Base-by-base conservation (phyloP, 2,329 filamentous ascomycete species). In the Chalaropsis ovoidea region DNA sequence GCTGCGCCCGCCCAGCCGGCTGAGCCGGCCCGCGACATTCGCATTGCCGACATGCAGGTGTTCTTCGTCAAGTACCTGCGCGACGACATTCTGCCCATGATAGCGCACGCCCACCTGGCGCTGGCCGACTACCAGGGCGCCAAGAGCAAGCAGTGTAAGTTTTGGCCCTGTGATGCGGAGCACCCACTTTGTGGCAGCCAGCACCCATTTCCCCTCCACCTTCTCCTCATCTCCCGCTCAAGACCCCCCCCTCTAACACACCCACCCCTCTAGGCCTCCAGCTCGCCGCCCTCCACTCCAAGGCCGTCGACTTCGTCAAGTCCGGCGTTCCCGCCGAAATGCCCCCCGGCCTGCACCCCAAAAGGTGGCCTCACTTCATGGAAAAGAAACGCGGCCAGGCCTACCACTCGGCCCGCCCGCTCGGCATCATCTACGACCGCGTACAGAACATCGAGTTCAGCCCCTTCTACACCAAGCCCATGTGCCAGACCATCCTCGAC, bases 21-120 rank as follows among this genome's bases (percentile, higher is more conserved):
- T 6, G 75, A 82, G 5, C 77, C 82, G 0, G 17, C 19, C 10
- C 31, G n/a, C 13, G 80, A 85, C 3, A 89, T 96, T 13, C 83
- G 82, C 0, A 82, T 89, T 0, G 77, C 84, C 4, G 88, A 96
- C 68, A 82, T 97, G 58, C 86, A 84, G 35, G 81, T 85, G 0
- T 97, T 97, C 75, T 97, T 96, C 71, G 88, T 96, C 39, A 83
- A 83, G 2, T 96, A 95, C 71, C 92, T 97, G 83, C 94, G 95
- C 76, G 92, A 95, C 69, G 89, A 97, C 71, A 83, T 83, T 13
- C 81, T 99, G 1, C 85, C 86, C 0, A 79, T 81, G 2, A 96
- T 99, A 71, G 94, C 94, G 0, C 82, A 84, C 69, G 83, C 90
- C 0, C 94, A 99, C 75, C 77, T 95, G 19, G 92, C 86, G 1